A percentile compares a stretch with the other conserved stretches of the same genome.
phyloP scores from a whole-genome alignment of 2,329 filamentous ascomycete species.

The Leptodontidium sp. region DNA sequence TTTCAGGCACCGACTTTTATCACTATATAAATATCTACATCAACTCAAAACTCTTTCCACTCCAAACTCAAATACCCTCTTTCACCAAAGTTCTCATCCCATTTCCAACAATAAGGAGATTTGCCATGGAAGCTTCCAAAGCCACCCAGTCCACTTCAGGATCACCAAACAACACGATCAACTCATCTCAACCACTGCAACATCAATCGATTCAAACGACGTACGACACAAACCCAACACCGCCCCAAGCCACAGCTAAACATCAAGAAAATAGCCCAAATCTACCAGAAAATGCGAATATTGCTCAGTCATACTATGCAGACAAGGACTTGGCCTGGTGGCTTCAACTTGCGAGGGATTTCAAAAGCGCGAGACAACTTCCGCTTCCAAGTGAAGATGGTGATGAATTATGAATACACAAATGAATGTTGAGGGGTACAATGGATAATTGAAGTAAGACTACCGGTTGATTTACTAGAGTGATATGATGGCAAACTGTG shows the following conservation, averaged over 20 bases:
- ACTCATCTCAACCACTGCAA: background rate
- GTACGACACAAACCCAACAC: background rate
- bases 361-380: conserved; percentile 24
- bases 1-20: background rate
- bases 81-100: background rate
- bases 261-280: background rate
- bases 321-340: conserved; percentile 32
- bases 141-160: background rate
- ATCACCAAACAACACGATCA: background rate
- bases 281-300: background rate
- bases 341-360: conserved; percentile 28
- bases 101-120: background rate
- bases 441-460: background rate
- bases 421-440: background rate
- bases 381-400: conserved; percentile 27
- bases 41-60: background rate
- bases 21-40: background rate
- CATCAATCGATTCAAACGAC: background rate
- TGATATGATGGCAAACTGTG: no score
- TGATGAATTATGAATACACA: conserved; percentile 2
- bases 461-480: no score
- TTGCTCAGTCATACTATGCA: conserved; percentile 24
- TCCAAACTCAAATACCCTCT: no score
- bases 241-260: no score
- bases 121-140: background rate